Base-by-base conservation (phyloP, 2,329 filamentous ascomycete genomes). In the Metarhizium album region DNA sequence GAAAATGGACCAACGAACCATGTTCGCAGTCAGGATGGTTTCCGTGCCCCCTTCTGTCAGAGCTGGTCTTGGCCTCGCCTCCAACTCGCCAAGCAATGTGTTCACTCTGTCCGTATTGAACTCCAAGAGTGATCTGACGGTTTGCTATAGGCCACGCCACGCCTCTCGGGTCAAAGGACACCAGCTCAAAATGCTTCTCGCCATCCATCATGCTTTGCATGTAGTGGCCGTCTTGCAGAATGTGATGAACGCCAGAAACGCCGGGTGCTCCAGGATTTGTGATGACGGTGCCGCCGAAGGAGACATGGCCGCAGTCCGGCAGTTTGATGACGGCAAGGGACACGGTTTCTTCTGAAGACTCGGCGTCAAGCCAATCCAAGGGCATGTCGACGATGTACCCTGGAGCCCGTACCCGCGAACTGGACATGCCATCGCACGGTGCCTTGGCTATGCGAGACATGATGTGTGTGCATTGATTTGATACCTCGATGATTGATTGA, bases 191-290 rank as follows among this genome's bases (percentile, higher is more conserved):
- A 48, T 62, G 58, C 42, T 59, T 58, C 31, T 49, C 45, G 13
- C 60, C 54, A 49, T 64, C 64, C 7, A 67, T 49, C 11, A 68
- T 55, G 3, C 54, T 57, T 47, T 66, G 65, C 9, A 67, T 40
- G 3, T 58, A 33, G 14, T 55, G 50, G 11, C 66, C 65, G 5
- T 40, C 42, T 2, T 14, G 16, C 8, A 63, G 55, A 20, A 63
- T 31, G n/a, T 59, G 49, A 0, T 22, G 14, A 2, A 68, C 60
- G 2, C 68, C 69, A 2, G 64, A 67, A 13, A 59, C 66, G 4
- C 68, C 68, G 1, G 69, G 69, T 2, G 70, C 69, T n/a, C 62
- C 69, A 2, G 68, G 67, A 48, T 72, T 72, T 2, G 66, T 48
- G 1, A 72, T 48, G 20, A 72, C 62, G 2, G 66, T 59, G 9